Base-by-base conservation (phyloP, 306 rosid genomes). In the Sicyos edulis region DNA sequence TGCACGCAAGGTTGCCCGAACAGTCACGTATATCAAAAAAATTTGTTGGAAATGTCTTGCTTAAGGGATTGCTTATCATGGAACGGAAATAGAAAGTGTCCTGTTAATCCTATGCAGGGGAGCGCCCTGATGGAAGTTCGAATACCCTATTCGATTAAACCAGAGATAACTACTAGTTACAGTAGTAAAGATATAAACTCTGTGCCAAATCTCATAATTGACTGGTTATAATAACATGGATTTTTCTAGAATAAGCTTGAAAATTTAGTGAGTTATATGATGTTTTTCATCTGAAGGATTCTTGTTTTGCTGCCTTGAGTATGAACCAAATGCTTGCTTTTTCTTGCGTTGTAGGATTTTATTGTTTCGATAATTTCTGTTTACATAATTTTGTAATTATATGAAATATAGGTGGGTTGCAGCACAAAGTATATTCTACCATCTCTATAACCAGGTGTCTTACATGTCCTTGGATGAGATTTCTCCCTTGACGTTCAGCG, bases 381-480 rank as follows among this genome's bases (percentile, higher is more conserved):
- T 19, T 5, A 44, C 71, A 2, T 20, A 42, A 68, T 47, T 3
- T 21, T 21, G 11, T 22, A 21, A 45, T 24, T 21, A 1, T 22
- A 49, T 49, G 72, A 6, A 9, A 50, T 75, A 90, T 76, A 93
- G 98, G 98, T 90, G 98, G 98, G 77, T 93, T 70, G 98, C 89
- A 0, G 97, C 97, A 22, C 98, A 93, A 76, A 93, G 98, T 66
- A 83, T 93, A 73, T 93, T 93, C 86, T 90, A 93, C 73, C 98
- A 93, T 82, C 88, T 93, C 26, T 93, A 93, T 84, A 93, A 93
- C 81, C 98, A 90, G 67, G 98, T 93, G 32, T 93, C 98, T 40
- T 93, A 93, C 86, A 93, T 93, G 98, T 93, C 98, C 58, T 80
- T 93, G 77, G 98, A 93, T 8, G 82, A 93, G 89, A 93, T 93